Conservation (phyloP, 345 rosid genomes). For the Pseudoturritis turrita region DNA sequence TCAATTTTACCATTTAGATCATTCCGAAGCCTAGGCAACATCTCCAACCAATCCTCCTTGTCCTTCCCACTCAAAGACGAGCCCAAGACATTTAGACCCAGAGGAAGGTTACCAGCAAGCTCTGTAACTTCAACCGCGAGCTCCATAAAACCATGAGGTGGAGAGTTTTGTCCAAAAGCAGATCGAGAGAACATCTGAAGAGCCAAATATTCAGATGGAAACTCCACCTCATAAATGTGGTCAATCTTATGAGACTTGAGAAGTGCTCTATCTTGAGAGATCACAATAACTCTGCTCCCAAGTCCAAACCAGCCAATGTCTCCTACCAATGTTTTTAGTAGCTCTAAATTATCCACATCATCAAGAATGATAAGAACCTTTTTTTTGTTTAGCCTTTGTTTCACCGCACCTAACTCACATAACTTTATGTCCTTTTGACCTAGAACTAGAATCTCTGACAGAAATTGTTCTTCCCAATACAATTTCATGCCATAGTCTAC, state of each 20-base stretch:
- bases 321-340: too few species aligned
- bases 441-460: slow-evolving; percentile 29
- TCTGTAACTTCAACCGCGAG: background rate
- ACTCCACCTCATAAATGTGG: background rate
- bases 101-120: background rate
- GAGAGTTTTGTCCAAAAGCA: background rate
- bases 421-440: background rate
- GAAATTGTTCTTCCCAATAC: slow-evolving; percentile 32
- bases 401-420: background rate
- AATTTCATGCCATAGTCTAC: background rate
- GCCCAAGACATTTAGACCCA: background rate
- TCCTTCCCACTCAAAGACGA: too few species aligned
- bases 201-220: background rate
- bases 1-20: too few species aligned
- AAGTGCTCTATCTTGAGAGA: too few species aligned
- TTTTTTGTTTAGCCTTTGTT: background rate
- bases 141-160: background rate
- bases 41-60: too few species aligned
- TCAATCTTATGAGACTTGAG: too few species aligned
- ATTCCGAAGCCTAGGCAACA: too few species aligned
- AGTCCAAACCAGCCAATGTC: too few species aligned
- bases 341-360: background rate
- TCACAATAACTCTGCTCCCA: too few species aligned
- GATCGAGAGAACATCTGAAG: background rate
- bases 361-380: slow-evolving; percentile 13